Percentiles rank a stretch among this genome's conserved stretches.
Conservation (phyloP, 2,329 filamentous ascomycete genomes). For the Fusarium ambrosium region DNA sequence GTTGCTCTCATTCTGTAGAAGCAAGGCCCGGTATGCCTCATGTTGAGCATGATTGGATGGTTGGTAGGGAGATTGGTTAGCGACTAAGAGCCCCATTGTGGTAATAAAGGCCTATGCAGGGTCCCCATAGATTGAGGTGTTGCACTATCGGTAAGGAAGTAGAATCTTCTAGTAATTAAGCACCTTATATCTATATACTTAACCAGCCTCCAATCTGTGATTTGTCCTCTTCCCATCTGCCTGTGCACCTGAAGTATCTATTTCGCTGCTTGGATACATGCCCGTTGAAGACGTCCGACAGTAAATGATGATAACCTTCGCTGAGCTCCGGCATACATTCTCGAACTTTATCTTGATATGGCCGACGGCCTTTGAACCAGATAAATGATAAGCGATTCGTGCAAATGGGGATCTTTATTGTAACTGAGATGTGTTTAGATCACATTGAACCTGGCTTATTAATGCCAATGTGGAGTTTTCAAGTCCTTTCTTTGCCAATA, state of each 20-base stretch:
- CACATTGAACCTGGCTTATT: background rate
- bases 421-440: too few relatives aligned
- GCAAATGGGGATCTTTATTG: too few relatives aligned
- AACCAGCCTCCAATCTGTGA: background rate
- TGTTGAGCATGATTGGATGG: background rate
- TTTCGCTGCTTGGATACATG: background rate
- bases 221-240: background rate
- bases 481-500: background rate
- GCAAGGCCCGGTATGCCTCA: background rate
- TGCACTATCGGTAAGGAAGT: too few relatives aligned
- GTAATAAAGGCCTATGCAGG: background rate
- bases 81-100: background rate
- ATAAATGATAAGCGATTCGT: too few relatives aligned
- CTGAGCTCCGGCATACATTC: too few relatives aligned
- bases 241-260: background rate
- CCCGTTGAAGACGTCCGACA: background rate
- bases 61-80: background rate
- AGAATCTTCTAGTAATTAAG: too few relatives aligned
- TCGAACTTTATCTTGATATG: too few relatives aligned
- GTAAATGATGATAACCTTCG: background rate
- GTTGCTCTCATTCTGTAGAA: slow-evolving; percentile 32
- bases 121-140: background rate
- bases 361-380: too few relatives aligned
- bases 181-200: background rate
- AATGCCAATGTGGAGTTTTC: background rate